Percentiles rank a stretch among this genome's conserved stretches.
Conservation (phyloP, 345 rosid genomes). For the Eucalyptus curtisii region DNA sequence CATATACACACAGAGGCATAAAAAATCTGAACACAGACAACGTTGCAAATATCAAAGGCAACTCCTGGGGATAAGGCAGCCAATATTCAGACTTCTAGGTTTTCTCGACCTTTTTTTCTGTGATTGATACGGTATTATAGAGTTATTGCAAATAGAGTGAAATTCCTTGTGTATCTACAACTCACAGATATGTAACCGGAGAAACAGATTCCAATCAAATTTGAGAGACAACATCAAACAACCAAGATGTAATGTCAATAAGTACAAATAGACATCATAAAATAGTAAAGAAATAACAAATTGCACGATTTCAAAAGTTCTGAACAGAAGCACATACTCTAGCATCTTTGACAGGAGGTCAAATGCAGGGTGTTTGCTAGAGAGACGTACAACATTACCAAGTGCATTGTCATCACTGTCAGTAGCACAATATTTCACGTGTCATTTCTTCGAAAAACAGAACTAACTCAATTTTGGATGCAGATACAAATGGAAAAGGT, state of each 20-base stretch:
- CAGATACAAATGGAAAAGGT: neutral
- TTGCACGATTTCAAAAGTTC: neutral
- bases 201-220: neutral
- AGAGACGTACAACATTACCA: constrained; percentile 58
- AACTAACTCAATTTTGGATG: neutral
- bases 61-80: neutral
- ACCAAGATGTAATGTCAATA: neutral
- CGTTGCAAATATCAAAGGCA: neutral
- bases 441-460: neutral
- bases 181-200: neutral
- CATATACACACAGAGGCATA: neutral
- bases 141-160: neutral
- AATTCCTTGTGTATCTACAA: neutral
- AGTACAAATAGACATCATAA: neutral
- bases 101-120: neutral
- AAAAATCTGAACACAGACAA: neutral
- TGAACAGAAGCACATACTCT: constrained; percentile 15
- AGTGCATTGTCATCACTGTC: constrained; percentile 46
- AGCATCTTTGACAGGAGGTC: constrained; percentile 93
- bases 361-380: constrained; percentile 50
- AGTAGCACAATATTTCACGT: neutral
- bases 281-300: neutral
- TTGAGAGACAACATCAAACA: neutral
- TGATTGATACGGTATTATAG: neutral
- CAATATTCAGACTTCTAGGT: neutral